Evolutionary conservation across 306 rosid species (phyloP).

Genomic region (Medicago arabica): DNA sequence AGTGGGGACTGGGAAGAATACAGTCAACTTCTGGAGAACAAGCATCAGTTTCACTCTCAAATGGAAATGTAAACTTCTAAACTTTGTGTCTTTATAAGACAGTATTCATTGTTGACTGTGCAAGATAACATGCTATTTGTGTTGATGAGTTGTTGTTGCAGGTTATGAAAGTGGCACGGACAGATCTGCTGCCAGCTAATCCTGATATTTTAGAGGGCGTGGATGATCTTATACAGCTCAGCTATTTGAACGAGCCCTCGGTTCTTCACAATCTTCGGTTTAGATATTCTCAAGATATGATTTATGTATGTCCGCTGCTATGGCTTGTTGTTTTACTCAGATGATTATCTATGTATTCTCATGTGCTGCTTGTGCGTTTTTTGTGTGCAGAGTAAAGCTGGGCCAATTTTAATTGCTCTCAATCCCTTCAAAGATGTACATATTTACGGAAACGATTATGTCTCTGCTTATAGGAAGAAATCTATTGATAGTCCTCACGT

Average conservation of each 20-base stretch:
- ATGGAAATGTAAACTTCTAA: slow-evolving; percentile 69
- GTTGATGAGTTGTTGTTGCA: slow-evolving; percentile 48
- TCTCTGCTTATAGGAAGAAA: slow-evolving; percentile 69
- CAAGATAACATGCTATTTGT: slow-evolving; percentile 41
- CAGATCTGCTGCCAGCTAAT: slow-evolving; percentile 84
- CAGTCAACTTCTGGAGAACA: slow-evolving; percentile 76
- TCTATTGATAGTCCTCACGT: slow-evolving; percentile 73
- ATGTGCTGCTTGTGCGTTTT: slow-evolving; percentile 40
- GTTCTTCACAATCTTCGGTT: slow-evolving; percentile 75
- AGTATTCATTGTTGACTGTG: slow-evolving; percentile 31
- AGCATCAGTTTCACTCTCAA: slow-evolving; percentile 70
- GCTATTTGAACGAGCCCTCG: slow-evolving; percentile 92
- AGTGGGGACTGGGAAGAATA: slow-evolving; percentile 81
- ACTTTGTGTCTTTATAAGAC: slow-evolving; percentile 22
- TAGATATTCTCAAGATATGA: slow-evolving; percentile 80
- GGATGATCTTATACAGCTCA: slow-evolving; percentile 91
- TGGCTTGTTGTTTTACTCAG: slow-evolving; percentile 33
- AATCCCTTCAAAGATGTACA: slow-evolving; percentile 83
- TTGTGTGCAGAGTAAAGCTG: slow-evolving; percentile 84
- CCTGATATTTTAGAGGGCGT: slow-evolving; percentile 88
- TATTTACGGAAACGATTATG: slow-evolving; percentile 68
- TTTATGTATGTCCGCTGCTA: slow-evolving; percentile 70
- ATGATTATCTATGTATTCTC: slow-evolving; percentile 41
- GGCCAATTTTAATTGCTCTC: slow-evolving; percentile 83
- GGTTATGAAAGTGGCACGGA: slow-evolving; percentile 67